Evolutionary conservation across 1,284 basidiomycete species (phyloP), one percentile per base, ranked within the genome.

Genomic region (Polyporus tsugae): DNA sequence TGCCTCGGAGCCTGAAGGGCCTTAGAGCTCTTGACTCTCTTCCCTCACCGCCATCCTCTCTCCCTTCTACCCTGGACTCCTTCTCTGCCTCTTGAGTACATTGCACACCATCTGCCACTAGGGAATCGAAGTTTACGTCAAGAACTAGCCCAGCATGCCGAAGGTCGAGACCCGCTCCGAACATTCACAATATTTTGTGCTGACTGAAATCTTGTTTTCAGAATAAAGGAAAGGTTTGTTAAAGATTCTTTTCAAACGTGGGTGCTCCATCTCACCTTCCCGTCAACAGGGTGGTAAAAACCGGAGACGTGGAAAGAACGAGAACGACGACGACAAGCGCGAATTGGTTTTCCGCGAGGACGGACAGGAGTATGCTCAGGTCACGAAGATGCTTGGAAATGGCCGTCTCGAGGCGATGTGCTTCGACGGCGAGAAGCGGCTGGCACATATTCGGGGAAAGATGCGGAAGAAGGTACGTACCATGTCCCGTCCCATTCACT

Each of bases 311-410:
- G 97, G 97, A 89, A 99, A 99, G 91, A 99, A 99, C 85, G 97
- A 99, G 84, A 97, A 96, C 83, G 96, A 98, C 73, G 94, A 94
- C 74, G 96, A 98, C 85, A 99, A 99, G 88, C 94, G 98, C 77
- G 98, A 99, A 82, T 90, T 99, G 61, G 96, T 99, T 62, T 99
- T 99, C 89, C 95, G 96, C 78, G 97, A 99, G 82, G 98, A 99
- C 78, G 97, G 97, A 17, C 98, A 99, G 84, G 97, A 99, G 82
- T 99, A 99, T 81, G 98, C 97, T 25, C 98, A 99, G 81, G 98
- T 99, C 55, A 91, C 87, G 65, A 99, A 98, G 86, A 99, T 99
- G 98, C 88, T 99, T 64, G 98, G 98, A 65, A 99, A 99, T 80
- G 98, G 98, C 53, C 91, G 97, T 60, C 83, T 99, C 70, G 97